A percentile compares a stretch with the other conserved stretches of the same genome.
phyloP scores from a whole-genome alignment of 805 yeast species.

The Ogataea kodamae region DNA sequence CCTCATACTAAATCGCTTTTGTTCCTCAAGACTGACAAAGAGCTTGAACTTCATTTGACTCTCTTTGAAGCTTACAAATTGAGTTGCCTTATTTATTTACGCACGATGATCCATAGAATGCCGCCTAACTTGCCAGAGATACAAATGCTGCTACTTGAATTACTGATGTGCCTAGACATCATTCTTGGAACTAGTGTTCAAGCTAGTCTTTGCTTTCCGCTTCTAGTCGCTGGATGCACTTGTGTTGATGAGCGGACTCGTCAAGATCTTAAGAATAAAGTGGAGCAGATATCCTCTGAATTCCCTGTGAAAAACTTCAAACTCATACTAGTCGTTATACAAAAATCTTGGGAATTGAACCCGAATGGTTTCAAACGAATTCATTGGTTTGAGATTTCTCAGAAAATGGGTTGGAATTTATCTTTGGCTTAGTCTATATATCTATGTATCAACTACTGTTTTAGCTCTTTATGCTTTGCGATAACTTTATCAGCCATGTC shows the following conservation, averaged over 20 bases:
- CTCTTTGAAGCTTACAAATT: conserved; percentile 34
- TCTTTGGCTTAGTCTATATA: conserved; percentile 17
- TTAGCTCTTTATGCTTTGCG: conserved; percentile 11
- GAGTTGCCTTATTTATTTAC: conserved; percentile 18
- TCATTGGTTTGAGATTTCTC: conserved; percentile 36
- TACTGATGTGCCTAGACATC: conserved; percentile 15
- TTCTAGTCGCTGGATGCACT: conserved; percentile 32
- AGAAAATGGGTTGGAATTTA: conserved; percentile 34
- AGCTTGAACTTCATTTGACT: conserved; percentile 31
- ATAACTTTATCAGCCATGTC: conserved; percentile 24
- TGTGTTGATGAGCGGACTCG: conserved; percentile 24
- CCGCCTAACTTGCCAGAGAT: conserved; percentile 25
- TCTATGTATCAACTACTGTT: background rate
- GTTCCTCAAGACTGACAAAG: conserved; percentile 22
- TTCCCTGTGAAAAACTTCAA: conserved; percentile 35
- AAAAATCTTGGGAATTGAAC: conserved; percentile 35
- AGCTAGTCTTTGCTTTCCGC: conserved; percentile 33
- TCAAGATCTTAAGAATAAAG: conserved; percentile 20
- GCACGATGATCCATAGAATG: conserved; percentile 15
- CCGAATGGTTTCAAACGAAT: conserved; percentile 30
- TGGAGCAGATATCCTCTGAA: conserved; percentile 24
- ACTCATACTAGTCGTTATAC: conserved; percentile 30
- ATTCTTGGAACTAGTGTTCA: conserved; percentile 17
- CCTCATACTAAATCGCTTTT: conserved; percentile 18
- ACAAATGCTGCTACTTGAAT: conserved; percentile 15